Conservation (phyloP, 371 early-diverging fungal genomes). For the Lichtheimia corymbifera region DNA sequence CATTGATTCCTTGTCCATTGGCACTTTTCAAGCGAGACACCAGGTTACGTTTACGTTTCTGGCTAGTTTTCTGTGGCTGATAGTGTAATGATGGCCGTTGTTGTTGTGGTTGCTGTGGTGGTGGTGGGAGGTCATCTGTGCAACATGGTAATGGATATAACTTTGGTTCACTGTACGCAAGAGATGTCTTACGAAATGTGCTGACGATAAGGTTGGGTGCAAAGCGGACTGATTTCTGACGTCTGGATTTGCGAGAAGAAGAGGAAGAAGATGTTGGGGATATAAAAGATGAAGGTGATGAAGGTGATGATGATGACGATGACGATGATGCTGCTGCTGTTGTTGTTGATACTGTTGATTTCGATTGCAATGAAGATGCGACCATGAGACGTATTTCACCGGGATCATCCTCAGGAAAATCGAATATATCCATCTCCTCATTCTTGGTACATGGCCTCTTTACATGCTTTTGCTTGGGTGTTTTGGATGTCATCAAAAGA, state of each 20-base stretch:
- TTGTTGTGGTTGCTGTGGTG: background rate
- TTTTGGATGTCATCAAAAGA: too few relatives aligned
- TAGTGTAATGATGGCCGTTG: background rate
- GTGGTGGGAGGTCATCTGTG: too few relatives aligned
- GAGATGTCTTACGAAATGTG: background rate
- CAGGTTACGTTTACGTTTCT: background rate
- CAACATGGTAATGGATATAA: background rate
- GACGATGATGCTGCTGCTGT: too few relatives aligned
- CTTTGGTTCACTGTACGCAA: background rate
- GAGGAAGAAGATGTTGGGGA: too few relatives aligned
- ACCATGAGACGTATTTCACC: background rate
- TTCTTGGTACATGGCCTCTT: background rate
- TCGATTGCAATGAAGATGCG: background rate
- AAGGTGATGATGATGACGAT: too few relatives aligned
- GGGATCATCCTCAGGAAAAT: background rate
- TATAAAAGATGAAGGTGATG: too few relatives aligned
- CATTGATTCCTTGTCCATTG: background rate
- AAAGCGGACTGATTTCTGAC: background rate
- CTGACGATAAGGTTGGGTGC: background rate
- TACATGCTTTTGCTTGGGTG: too few relatives aligned
- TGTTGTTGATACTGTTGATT: background rate
- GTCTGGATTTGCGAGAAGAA: background rate
- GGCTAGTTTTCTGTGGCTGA: background rate
- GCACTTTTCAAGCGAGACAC: background rate
- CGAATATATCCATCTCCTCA: background rate